A percentile compares a stretch with the other conserved stretches of the same genome.
phyloP scores from a whole-genome alignment of 495 filamentous ascomycete genomes.

The Penicillium lividum region DNA sequence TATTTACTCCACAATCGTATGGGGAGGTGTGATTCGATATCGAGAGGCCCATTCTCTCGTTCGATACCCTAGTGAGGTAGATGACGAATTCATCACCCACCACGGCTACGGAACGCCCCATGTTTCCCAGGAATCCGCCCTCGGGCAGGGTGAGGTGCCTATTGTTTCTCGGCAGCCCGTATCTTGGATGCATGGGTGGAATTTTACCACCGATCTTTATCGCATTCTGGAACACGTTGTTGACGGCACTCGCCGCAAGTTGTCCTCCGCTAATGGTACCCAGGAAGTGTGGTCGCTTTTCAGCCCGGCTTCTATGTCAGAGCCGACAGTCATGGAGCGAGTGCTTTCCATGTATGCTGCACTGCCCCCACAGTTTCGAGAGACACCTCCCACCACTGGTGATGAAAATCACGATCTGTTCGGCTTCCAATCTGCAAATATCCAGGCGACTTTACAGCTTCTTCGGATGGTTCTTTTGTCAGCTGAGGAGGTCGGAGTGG shows the following conservation, averaged over 20 bases:
- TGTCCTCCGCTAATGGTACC: constrained; percentile 30
- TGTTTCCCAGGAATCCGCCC: constrained; percentile 14
- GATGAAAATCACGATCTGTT: constrained; percentile 40
- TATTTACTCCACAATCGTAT: constrained; percentile 50
- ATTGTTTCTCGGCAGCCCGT: constrained; percentile 23
- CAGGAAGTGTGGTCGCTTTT: constrained; percentile 32
- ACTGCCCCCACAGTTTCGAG: constrained; percentile 41
- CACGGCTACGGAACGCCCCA: constrained; percentile 28
- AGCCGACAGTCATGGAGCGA: constrained; percentile 37
- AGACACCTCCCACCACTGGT: constrained; percentile 32
- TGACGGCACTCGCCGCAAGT: constrained; percentile 32
- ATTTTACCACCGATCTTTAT: constrained; percentile 54
- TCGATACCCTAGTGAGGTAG: constrained; percentile 44
- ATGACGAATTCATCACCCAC: constrained; percentile 41
- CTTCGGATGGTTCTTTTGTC: constrained; percentile 52
- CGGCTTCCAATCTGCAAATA: constrained; percentile 56
- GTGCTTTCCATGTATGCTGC: constrained; percentile 41
- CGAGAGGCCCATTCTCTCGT: constrained; percentile 47
- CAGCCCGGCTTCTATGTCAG: constrained; percentile 27
- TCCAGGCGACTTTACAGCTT: constrained; percentile 51
- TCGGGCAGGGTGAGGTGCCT: constrained; percentile 11
- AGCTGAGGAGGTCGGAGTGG: constrained; percentile 39
- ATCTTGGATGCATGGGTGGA: constrained; percentile 54
- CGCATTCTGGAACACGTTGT: constrained; percentile 50
- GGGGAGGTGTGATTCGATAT: constrained; percentile 45